phyloP scores from a whole-genome alignment of 768 basidiomycete genomes.

The Megacollybia marginata region DNA sequence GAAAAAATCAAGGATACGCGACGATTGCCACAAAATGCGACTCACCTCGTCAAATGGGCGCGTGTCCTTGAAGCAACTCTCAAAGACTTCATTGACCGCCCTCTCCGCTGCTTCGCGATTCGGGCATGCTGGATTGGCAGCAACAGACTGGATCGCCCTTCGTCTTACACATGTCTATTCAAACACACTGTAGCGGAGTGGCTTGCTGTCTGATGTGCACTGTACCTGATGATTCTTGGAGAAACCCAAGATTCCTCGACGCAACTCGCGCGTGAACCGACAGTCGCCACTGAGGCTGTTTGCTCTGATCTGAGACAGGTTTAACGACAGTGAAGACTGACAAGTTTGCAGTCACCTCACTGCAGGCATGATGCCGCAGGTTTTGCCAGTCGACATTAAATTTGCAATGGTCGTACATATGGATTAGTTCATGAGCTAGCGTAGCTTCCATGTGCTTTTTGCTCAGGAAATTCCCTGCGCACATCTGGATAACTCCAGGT shows the following conservation, averaged over 20 bases:
- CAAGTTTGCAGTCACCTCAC: conserved; percentile 64
- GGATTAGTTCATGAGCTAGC: conserved; percentile 87
- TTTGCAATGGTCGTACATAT: conserved; percentile 92
- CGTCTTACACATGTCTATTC: conserved; percentile 82
- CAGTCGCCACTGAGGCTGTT: conserved; percentile 94
- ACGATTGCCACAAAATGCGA: neutral
- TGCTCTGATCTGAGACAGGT: conserved; percentile 71
- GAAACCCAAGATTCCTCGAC: conserved; percentile 69
- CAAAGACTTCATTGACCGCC: conserved; percentile 95
- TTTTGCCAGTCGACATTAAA: conserved; percentile 93
- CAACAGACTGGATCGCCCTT: conserved; percentile 76
- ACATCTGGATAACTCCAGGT: conserved; percentile 74
- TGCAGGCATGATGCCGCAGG: conserved; percentile 91
- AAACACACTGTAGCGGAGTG: conserved; percentile 2
- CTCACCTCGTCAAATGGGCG: conserved; percentile 92
- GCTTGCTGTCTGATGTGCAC: neutral
- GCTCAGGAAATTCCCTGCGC: conserved; percentile 74
- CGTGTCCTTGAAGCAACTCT: conserved; percentile 92
- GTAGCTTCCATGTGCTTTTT: conserved; percentile 91
- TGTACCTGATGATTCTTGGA: conserved; percentile 91
- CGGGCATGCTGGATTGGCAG: conserved; percentile 73
- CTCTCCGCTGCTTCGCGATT: conserved; percentile 71
- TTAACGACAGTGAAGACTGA: conserved; percentile 1
- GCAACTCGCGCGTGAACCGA: conserved; percentile 73
- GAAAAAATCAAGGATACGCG: too few species aligned